A percentile compares a stretch with the other conserved stretches of the same genome.
Evolutionary conservation across 2,329 filamentous ascomycete species (phyloP).

Genomic region (Blumeriella jaapii): DNA sequence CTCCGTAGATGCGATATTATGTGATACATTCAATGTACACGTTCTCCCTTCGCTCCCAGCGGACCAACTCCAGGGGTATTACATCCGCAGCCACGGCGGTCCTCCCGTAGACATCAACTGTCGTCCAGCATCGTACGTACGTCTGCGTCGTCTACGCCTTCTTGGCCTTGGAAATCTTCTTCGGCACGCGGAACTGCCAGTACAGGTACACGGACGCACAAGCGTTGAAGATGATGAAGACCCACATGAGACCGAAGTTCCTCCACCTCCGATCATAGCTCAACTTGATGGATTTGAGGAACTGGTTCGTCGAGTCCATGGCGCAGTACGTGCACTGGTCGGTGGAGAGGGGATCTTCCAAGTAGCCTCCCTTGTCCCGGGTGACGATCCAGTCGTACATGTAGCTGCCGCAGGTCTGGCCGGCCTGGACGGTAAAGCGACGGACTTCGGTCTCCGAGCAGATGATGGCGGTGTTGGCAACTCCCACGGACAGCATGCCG

Average conservation of each 20-base stretch:
- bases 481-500: conserved; percentile 57
- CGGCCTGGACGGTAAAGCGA: conserved; percentile 45
- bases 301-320: conserved; percentile 38
- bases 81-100: no score
- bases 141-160: no score
- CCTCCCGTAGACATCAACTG: no score
- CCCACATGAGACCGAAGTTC: conserved; percentile 9
- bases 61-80: no score
- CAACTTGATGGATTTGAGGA: conserved; percentile 26
- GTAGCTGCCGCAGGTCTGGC: conserved; percentile 48
- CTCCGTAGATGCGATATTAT: no score
- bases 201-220: conserved; percentile 4
- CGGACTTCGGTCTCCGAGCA: conserved; percentile 62
- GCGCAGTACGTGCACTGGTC: conserved; percentile 43
- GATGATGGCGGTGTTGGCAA: conserved; percentile 52
- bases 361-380: conserved; percentile 36
- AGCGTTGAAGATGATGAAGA: conserved; percentile 5
- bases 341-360: conserved; percentile 38
- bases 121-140: no score
- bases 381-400: conserved; percentile 36
- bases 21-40: no score
- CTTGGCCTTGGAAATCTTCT: conserved; percentile 1
- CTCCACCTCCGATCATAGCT: conserved; percentile 4
- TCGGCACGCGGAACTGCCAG: conserved; percentile 7
- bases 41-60: no score